Evolutionary conservation across 2,329 filamentous ascomycete genomes (phyloP).

Genomic region (Aspergillus hortae): DNA sequence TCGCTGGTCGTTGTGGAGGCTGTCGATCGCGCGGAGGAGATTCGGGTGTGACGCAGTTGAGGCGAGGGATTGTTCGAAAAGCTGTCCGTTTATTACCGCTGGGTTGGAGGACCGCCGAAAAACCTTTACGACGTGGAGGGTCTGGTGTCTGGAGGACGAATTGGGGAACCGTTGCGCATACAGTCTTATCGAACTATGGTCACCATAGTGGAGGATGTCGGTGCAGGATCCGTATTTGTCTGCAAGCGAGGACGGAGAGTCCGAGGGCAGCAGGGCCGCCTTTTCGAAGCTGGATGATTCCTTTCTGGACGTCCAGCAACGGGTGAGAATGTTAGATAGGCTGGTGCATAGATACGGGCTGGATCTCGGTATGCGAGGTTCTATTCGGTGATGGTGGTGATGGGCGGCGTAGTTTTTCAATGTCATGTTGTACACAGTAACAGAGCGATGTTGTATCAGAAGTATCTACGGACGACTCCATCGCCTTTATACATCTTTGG

Average conservation of each 20-base stretch:
- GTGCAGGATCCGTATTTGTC: slow-evolving; percentile 24
- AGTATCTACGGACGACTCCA: too few relatives aligned
- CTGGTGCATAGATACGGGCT: background rate
- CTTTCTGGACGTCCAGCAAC: slow-evolving; percentile 3
- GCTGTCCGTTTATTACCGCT: slow-evolving; percentile 5
- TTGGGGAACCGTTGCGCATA: slow-evolving; percentile 12
- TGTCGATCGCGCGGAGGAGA: slow-evolving; percentile 24
- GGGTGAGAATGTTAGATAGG: slow-evolving; percentile 1
- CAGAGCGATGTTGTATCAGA: too few relatives aligned
- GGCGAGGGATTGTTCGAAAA: slow-evolving; percentile 16
- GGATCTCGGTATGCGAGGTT: background rate
- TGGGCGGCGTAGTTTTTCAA: background rate
- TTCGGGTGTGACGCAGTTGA: slow-evolving; percentile 22
- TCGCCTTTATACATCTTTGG: too few relatives aligned
- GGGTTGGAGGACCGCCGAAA: slow-evolving; percentile 20
- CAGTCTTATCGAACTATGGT: slow-evolving; percentile 22
- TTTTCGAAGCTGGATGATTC: slow-evolving; percentile 7
- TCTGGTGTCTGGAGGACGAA: background rate
- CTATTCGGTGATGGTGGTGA: slow-evolving; percentile 2
- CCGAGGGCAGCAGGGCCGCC: slow-evolving; percentile 12
- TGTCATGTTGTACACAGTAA: too few relatives aligned
- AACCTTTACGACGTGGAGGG: slow-evolving; percentile 25
- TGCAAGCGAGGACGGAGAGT: slow-evolving; percentile 10
- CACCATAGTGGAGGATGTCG: slow-evolving; percentile 26
- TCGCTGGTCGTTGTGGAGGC: slow-evolving; percentile 22